A percentile compares a stretch with the other conserved stretches of the same genome.
Evolutionary conservation across 805 yeast genomes (phyloP).

Genomic region (Peterozyma xylosa): DNA sequence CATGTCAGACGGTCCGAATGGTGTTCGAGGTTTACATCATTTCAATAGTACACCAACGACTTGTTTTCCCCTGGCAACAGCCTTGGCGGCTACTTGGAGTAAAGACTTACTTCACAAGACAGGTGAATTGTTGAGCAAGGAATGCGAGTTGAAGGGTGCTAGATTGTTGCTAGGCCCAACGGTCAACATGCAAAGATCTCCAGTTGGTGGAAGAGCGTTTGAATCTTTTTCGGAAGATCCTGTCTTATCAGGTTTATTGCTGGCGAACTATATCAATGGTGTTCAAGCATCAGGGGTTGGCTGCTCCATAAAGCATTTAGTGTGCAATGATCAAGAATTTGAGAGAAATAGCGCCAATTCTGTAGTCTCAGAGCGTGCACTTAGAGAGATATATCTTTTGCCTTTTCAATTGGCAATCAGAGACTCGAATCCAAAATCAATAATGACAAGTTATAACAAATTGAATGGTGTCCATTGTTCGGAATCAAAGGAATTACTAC

Average conservation of each 20-base stretch:
- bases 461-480: conserved; percentile 55
- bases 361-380: conserved; percentile 48
- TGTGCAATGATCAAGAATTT: conserved; percentile 56
- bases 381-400: conserved; percentile 55
- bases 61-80: conserved; percentile 41
- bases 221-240: conserved; percentile 40
- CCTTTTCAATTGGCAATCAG: conserved; percentile 57
- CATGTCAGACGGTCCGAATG: conserved; percentile 39
- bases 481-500: conserved; percentile 33
- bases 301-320: conserved; percentile 57
- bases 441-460: conserved; percentile 60
- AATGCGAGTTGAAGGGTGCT: conserved; percentile 34
- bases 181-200: conserved; percentile 32
- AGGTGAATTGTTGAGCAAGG: conserved; percentile 34
- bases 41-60: conserved; percentile 33
- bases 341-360: conserved; percentile 42
- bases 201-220: conserved; percentile 37
- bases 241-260: conserved; percentile 31
- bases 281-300: conserved; percentile 42
- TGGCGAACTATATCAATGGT: conserved; percentile 45
- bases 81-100: conserved; percentile 36
- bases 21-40: conserved; percentile 34
- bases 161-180: conserved; percentile 28
- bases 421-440: conserved; percentile 40
- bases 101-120: conserved; percentile 27